phyloP scores from a whole-genome alignment of 2,329 filamentous ascomycete species.

The Exophiala calicioides region DNA sequence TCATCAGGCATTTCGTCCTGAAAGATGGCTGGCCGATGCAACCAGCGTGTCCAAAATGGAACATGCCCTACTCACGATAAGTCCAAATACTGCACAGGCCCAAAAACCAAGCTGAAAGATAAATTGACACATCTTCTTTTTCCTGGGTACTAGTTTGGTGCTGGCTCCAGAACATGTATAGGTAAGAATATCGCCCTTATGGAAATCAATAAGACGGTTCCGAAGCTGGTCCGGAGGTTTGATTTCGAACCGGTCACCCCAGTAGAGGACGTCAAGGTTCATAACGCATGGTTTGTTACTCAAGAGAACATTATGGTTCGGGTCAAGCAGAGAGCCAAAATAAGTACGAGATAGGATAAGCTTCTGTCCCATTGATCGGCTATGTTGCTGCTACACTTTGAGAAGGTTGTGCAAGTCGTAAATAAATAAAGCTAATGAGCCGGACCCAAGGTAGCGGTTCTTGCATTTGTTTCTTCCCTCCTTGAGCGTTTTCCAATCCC shows the following conservation, averaged over 20 bases:
- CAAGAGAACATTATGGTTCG: no score
- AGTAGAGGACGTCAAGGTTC: conserved; percentile 11
- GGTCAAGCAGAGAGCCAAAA: no score
- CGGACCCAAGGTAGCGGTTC: no score
- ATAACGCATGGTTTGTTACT: conserved; percentile 54
- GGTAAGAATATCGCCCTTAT: conserved; percentile 11
- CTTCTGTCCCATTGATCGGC: no score
- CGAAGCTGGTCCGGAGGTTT: conserved; percentile 16
- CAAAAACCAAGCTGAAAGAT: background rate
- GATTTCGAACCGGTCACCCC: conserved; percentile 14
- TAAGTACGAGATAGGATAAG: no score
- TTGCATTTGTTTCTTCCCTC: no score
- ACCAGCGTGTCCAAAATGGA: conserved; percentile 8
- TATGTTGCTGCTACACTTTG: no score
- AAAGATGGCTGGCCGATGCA: conserved; percentile 13
- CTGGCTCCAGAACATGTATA: conserved; percentile 8
- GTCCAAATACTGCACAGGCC: background rate
- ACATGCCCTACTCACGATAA: conserved; percentile 1
- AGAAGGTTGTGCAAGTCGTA: no score
- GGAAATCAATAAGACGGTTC: conserved; percentile 12
- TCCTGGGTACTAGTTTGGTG: background rate
- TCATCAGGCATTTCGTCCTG: conserved; percentile 15
- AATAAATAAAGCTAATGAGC: no score
- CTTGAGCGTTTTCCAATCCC: no score
- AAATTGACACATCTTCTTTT: background rate